Base-by-base conservation (phyloP, 2,329 filamentous ascomycete species). In the Penicillium sp. region DNA sequence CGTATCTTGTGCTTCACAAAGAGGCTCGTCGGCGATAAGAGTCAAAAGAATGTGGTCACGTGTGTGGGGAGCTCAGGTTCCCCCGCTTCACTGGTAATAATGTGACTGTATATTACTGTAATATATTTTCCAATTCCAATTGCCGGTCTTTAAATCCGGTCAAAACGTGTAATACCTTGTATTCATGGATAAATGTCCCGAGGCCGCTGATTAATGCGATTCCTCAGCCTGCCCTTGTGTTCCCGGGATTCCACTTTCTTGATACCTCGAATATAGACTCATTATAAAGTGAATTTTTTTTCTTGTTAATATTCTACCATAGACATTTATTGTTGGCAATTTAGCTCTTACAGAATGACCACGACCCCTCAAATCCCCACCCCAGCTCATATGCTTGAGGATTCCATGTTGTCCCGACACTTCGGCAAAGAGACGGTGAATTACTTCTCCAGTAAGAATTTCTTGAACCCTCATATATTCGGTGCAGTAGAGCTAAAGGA, bases 311-410 rank as follows among this genome's bases (percentile, higher is more conserved):
- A 48, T 48, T 5, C 8, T 25, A 9, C 21, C 5, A 2, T 25
- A 43, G 39, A 46, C 19, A 39, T 39, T 41, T 9, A 33, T 50
- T 29, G 21, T 15, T 36, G 25, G 46, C 29, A 44, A 43, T 4
- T 3, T 19, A 23, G 36, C 25, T n/a, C n/a, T 19, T 31, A 8
- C 67, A 70, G 44, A 40, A 73, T 73, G 70, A 68, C 50, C 58
- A 57, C 57, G 33, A 50, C 59, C 36, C 63, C 70, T 38, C 70
- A 77, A 53, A 78, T 86, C 52, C 85, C 85, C 29, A 78, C 80
- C 63, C 84, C 85, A 50, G 82, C 82, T 38, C 83, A 86, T 72
- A 74, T 80, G 56, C 77, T 82, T 61, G 75, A 83, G 65, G 84
- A 87, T 70, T 85, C 84, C 38, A 79, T 80, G 72, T 67, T 81